Base-by-base conservation (phyloP, 345 rosid genomes). In the Firmiana major region DNA sequence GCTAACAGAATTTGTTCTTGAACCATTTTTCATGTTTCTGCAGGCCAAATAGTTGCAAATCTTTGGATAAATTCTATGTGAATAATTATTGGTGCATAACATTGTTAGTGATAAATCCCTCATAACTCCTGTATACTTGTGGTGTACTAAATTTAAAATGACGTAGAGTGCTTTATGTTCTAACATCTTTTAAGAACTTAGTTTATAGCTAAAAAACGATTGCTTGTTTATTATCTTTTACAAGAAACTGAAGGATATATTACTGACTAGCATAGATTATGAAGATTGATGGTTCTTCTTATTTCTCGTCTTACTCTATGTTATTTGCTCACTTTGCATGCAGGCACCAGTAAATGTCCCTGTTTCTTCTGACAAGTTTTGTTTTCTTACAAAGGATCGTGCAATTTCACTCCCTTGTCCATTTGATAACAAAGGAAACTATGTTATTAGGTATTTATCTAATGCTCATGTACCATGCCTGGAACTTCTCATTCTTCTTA, bases 281-380 rank as follows among this genome's bases (percentile, higher is more conserved):
- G 59, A 74, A 22, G 19, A 58, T 58, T 16, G 67, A 36, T 74
- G 11, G 13, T 76, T n/a, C 40, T 76, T 38, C 62, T 21, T 46
- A 8, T n/a, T 38, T 36, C 49, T 13, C 28, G 13, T 57, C 22
- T 58, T 59, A 45, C 75, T 66, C 76, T 55, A 48, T 21, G 34
- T 42, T 17, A 38, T 74, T 55, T 75, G 63, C 34, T 9, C 75
- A 71, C 54, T 69, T 31, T 81, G 48, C 80, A 78, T 79, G n/a
- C 91, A 94, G 98, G 87, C 97, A 68, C 98, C 98, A 28, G 82
- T 91, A 68, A 79, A 60, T 78, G 90, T 89, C 71, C 90, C 98
- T 77, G 97, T 92, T 76, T 84, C 96, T 80, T 91, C 96, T 1
- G 99, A 95, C 83, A 93, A 93, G 79, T 95, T 95, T 84, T 91